Base-by-base conservation (phyloP, 768 basidiomycete genomes). In the Astraeus odoratus region DNA sequence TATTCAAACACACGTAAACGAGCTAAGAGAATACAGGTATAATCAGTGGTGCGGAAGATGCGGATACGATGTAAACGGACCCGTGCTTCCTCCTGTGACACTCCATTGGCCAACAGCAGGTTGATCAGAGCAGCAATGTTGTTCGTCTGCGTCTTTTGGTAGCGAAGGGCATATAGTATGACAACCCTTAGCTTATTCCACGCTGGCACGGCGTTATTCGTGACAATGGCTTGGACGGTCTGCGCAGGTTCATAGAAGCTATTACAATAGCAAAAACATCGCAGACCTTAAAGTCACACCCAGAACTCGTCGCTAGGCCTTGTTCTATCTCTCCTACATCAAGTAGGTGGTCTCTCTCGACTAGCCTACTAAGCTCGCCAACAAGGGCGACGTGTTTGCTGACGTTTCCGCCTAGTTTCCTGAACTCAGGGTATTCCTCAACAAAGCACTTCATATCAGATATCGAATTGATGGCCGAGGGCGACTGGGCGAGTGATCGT, bases 331-430 rank as follows among this genome's bases (percentile, higher is more conserved):
- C 96, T 22, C 90, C 90, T 2, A 94, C 78, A 39, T 89, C 90
- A 45, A 99, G 69, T 36, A 98, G 67, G 57, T 85, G 88, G 57
- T 94, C 86, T 48, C 80, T 70, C 42, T 81, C 87, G 13, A 98
- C 92, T 37, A 98, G 66, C 48, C 95, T 74, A 58, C 92, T 95
- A 49, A 99, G 74, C 61, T 99, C 96, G 10, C 96, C 95, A 0
- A 99, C 96, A 19, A 99, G 67, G 6, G 95, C 90, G 18, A 98
- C 96, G 57, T 98, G 96, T 66, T 98, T 99, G 70, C 91, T 95
- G 24, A 99, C 96, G 61, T 99, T 99, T 8, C 94, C 94, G 1
- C 96, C 93, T 24, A 99, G 74, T 61, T 94, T 94, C 54, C 85
- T 76, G 58, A 98, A 97, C 64, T 99, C 96, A 1, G 96, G 96